These are phyloP conservation scores for Camelina hispida DNA, from an alignment of 345 rosid species.

Conservation along the genomic window DNA sequence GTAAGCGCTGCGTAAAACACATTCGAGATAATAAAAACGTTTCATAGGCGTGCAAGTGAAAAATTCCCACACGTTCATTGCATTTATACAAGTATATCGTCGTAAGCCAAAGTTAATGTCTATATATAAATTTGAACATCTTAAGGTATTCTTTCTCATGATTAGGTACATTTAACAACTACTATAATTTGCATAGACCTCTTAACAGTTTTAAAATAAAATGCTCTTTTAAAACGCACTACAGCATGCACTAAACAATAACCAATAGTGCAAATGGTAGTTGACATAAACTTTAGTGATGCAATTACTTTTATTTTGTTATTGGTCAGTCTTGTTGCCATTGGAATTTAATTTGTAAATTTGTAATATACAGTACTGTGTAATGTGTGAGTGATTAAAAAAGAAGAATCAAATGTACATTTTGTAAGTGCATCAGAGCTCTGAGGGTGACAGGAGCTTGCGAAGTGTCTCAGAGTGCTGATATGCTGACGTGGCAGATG, in stretches of 20 bases:
- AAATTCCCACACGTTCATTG: neutral
- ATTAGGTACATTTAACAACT: no score
- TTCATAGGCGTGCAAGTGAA: neutral
- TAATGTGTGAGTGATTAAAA: neutral
- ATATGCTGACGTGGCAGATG: no score
- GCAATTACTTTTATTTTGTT: no score
- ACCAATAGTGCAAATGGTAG: neutral
- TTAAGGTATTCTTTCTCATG: no score
- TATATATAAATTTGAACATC: no score
- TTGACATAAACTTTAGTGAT: neutral
- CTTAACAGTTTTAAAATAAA: neutral
- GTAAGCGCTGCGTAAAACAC: neutral
- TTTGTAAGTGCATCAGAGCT: no score
- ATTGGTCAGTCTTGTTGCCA: neutral
- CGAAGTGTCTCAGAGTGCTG: no score
- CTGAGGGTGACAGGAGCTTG: no score
- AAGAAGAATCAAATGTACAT: slow-evolving; percentile 13
- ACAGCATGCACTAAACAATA: neutral
- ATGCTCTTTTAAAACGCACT: neutral
- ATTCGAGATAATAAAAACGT: neutral
- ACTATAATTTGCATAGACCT: neutral
- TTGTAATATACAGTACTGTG: no score
- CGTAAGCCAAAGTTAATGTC: no score
- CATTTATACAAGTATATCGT: no score
- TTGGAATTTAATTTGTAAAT: neutral